Evolutionary conservation across 78 protist species (phyloP), one percentile per base, ranked within the genome.

Genomic region (Polysphondylium violaceum): DNA sequence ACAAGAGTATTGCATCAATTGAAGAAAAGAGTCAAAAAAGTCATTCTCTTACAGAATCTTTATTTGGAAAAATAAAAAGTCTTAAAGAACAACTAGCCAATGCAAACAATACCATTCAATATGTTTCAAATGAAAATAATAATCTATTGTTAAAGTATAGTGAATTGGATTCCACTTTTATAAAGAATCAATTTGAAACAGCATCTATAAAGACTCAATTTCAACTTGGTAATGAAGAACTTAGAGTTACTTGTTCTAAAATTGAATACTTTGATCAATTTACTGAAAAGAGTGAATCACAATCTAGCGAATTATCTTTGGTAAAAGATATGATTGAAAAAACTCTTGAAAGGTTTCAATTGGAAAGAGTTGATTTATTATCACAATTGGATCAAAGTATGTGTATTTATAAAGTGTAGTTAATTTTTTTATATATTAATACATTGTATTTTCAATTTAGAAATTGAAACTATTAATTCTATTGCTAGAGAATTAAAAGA

Each of bases 121-220:
- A 65, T n/a, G 3, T 65, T 38, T 65, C 73, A 65, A 41, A 36
- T 38, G 55, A 65, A 65, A 65, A 65, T 12, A n/a, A 65, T 65
- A 41, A 44, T 8, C 8, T 65, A 38, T 51, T n/a, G 40, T 17
- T 65, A 38, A 65, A 41, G 40, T 65, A n/a, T n/a, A 65, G 40
- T 65, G 73, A 65, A 38, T 65, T 65, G 51, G 73, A 65, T 33
- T 29, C n/a, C 11, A 38, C 44, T 11, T 35, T 65, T 36, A n/a
- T 27, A 65, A 65, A 65, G 16, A 65, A 38, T 65, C 50, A 65
- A 65, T 65, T 65, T 38, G 31, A 65, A 38, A n/a, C n/a, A n/a
- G n/a, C n/a, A n/a, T n/a, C n/a, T n/a, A n/a, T 27, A 65, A 65
- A 65, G 16, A 65, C 40, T 65, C 50, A 65, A 65, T 65, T 65